phyloP scores from a whole-genome alignment of 1,284 basidiomycete species.

The Ganoderma lingzhi region DNA sequence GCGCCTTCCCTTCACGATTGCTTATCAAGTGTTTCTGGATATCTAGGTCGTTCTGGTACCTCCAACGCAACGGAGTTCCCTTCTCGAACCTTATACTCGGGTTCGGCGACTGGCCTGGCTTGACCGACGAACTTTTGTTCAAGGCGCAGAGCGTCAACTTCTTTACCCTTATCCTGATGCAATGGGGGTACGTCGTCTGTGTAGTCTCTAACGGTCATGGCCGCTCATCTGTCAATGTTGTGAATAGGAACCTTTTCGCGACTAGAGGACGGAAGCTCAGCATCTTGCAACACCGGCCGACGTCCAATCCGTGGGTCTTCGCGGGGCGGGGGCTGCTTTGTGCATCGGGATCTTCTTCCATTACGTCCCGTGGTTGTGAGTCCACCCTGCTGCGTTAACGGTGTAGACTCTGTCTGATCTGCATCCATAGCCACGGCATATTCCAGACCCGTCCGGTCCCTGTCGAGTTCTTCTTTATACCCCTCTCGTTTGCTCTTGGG shows the following conservation, averaged over 20 bases:
- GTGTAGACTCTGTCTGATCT: neutral
- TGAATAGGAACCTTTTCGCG: conserved; percentile 52
- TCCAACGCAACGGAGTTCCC: conserved; percentile 60
- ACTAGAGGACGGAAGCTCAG: conserved; percentile 58
- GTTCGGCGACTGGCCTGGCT: conserved; percentile 52
- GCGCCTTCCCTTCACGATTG: neutral
- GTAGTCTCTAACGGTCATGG: no score
- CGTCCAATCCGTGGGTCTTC: conserved; percentile 52
- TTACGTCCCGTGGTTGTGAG: conserved; percentile 57
- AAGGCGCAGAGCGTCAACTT: conserved; percentile 58
- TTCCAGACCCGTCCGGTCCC: conserved; percentile 62
- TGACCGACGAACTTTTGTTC: conserved; percentile 47
- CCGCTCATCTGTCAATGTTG: neutral
- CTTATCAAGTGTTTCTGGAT: neutral
- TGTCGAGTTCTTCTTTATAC: conserved; percentile 58
- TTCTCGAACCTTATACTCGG: conserved; percentile 59
- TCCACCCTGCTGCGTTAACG: neutral
- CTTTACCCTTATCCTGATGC: conserved; percentile 72
- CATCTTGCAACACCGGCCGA: conserved; percentile 54
- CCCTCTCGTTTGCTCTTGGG: conserved; percentile 48
- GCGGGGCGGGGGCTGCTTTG: conserved; percentile 54
- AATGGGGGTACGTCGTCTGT: conserved; percentile 54
- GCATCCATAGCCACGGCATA: conserved; percentile 48
- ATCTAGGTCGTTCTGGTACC: conserved; percentile 57
- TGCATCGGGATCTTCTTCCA: conserved; percentile 61